Evolutionary conservation across 352 stramenopile species (phyloP).

Genomic region (Labyrinthula sp.): DNA sequence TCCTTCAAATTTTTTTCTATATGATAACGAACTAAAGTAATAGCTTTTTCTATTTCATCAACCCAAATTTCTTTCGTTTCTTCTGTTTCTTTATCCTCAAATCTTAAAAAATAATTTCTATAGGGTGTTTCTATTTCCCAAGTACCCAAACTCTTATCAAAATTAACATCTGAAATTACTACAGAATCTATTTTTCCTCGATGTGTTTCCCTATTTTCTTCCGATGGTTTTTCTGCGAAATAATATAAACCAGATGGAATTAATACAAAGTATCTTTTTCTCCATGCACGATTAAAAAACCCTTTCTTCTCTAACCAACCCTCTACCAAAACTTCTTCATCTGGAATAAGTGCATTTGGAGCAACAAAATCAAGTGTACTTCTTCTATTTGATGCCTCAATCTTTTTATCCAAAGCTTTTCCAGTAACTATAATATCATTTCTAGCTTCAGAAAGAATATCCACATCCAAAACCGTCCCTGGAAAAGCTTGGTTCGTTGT

Average conservation of each 20-base stretch:
- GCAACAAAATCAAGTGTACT: no score
- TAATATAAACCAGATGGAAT: constrained; percentile 17
- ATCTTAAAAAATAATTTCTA: constrained; percentile 10
- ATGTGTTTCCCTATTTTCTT: constrained; percentile 4
- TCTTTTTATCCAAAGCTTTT: no score
- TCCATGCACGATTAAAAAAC: constrained; percentile 22
- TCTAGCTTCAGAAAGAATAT: no score
- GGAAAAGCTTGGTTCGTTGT: no score
- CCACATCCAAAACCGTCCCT: no score
- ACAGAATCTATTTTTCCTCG: constrained; percentile 25
- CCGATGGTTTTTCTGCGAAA: constrained; percentile 4
- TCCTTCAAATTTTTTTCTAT: constrained; percentile 4
- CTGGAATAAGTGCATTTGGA: no score
- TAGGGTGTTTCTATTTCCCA: constrained; percentile 7
- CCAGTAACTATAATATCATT: no score
- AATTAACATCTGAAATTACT: constrained; percentile 18
- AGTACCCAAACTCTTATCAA: constrained; percentile 2
- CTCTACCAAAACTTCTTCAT: constrained; percentile 21
- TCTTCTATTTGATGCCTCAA: no score
- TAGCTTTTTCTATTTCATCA: no score
- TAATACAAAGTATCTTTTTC: constrained; percentile 25
- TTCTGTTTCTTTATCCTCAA: constrained; percentile 10
- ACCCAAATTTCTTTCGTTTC: constrained; percentile 10
- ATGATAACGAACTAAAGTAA: constrained; percentile 16
- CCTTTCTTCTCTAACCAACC: constrained; percentile 22